phyloP scores from a whole-genome alignment of 495 filamentous ascomycete species.

The Cryomyces antarcticus region DNA sequence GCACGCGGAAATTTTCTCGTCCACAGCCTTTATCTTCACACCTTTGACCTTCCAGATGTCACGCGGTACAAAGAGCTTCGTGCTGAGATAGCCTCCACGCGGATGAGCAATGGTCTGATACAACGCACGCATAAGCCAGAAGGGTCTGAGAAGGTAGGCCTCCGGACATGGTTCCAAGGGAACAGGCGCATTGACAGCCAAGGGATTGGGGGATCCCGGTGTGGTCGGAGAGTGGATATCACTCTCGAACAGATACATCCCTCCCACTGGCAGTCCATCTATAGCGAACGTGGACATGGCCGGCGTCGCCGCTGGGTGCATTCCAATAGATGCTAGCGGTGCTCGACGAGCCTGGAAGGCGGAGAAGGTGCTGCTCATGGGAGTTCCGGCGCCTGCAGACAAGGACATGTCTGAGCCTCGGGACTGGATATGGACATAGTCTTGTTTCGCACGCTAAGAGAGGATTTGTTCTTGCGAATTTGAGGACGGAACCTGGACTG shows the following conservation, averaged over 20 bases:
- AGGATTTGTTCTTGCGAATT: conserved; percentile 32
- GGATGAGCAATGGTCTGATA: conserved; percentile 87
- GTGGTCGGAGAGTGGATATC: conserved; percentile 41
- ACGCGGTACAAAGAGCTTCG: conserved; percentile 71
- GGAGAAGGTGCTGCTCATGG: conserved; percentile 46
- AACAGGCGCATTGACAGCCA: conserved; percentile 31
- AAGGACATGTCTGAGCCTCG: conserved; percentile 33
- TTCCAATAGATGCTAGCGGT: too few species aligned
- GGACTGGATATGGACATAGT: conserved; percentile 57
- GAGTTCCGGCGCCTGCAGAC: conserved; percentile 43
- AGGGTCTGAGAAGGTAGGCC: conserved; percentile 68
- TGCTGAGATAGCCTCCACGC: conserved; percentile 78
- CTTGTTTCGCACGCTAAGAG: conserved; percentile 51
- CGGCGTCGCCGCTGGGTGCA: conserved; percentile 36
- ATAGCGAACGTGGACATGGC: conserved; percentile 34
- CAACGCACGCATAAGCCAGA: conserved; percentile 87
- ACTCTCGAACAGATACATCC: conserved; percentile 66
- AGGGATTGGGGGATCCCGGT: conserved; percentile 33
- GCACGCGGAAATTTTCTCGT: conserved; percentile 89
- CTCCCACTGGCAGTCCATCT: conserved; percentile 37
- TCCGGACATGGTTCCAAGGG: conserved; percentile 83
- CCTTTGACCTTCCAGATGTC: conserved; percentile 90
- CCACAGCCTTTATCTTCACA: conserved; percentile 72
- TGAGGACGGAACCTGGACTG: too few species aligned
- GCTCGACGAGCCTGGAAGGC: conserved; percentile 11